Percentiles rank a stretch among this genome's conserved stretches.
These are phyloP conservation scores for Schizochytrium sp. DNA, from an alignment of 108 stramenopile genomes.

Conservation along the genomic window DNA sequence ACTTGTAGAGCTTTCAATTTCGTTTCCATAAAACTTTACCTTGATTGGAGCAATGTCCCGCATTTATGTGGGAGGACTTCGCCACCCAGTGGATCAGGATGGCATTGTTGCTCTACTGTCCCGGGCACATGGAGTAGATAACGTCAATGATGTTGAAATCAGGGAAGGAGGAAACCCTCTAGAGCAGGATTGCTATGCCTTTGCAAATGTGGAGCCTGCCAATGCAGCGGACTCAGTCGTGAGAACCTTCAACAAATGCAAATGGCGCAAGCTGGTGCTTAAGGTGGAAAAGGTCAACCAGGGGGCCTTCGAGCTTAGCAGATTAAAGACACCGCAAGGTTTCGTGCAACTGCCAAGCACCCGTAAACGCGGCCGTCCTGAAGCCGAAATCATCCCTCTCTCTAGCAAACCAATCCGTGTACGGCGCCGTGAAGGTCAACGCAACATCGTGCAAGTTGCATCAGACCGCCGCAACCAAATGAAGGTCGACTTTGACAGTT, in stretches of 20 bases:
- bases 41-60: background rate
- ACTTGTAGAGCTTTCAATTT: background rate
- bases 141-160: conserved; percentile 22
- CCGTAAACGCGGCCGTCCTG: background rate
- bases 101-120: background rate
- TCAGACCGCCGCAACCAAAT: background rate
- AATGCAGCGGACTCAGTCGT: background rate
- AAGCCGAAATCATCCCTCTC: background rate
- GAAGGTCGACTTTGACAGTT: background rate
- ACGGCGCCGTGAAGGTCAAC: background rate
- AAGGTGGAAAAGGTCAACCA: conserved; percentile 20
- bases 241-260: conserved; percentile 57
- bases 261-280: background rate
- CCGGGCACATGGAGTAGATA: background rate
- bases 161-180: conserved; percentile 28
- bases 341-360: background rate
- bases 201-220: background rate
- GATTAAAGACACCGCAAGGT: conserved; percentile 46
- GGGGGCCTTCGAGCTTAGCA: conserved; percentile 28
- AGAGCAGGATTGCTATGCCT: conserved; percentile 19
- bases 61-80: conserved; percentile 46
- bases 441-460: background rate
- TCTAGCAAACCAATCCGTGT: conserved; percentile 19
- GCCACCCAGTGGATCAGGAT: conserved; percentile 21
- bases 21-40: background rate